Base-by-base conservation (phyloP, 768 basidiomycete genomes). In the Xerocomus brunneocitrinus region DNA sequence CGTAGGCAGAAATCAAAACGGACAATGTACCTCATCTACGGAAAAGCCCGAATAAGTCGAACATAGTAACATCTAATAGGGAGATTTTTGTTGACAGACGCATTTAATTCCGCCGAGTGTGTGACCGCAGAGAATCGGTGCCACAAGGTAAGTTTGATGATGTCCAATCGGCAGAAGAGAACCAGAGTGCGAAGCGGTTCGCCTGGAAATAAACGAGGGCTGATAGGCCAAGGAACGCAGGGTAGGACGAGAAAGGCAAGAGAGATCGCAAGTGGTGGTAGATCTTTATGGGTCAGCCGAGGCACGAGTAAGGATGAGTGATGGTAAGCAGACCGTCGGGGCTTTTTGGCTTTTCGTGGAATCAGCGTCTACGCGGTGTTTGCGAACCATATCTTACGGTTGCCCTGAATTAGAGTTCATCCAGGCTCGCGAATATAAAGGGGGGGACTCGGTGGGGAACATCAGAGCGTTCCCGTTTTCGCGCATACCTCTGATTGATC, bases 121-220 rank as follows among this genome's bases (percentile, higher is more conserved):
- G 68, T 55, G 67, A 68, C 45, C 52, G 35, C 32, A 46, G 22
- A 59, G 54, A 56, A 58, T 53, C 43, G 57, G 64, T 70, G 62
- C 68, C 76, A 78, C 71, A 73, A 73, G 74, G 72, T 65, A 48
- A n/a, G 52, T 50, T 42, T 58, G 60, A 62, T 48, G 56, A 55
- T 61, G 59, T 55, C 77, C 75, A 80, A 80, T 80, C 79, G 79
- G 81, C 73, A 65, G 58, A 54, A 58, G 61, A 58, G 69, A 67
- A 58, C 66, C 53, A 63, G 60, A 65, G 62, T 61, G 77, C 76
- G 77, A 80, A 70, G 70, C 76, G 79, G 75, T 71, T 59, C 57
- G 59, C 66, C 62, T 70, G 64, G 65, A 69, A 68, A 73, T 71
- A 71, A 63, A 66, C 67, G 62, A 62, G 59, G 51, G 74, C 13